Conservation (phyloP, 1,284 basidiomycete species). For the Ceratobasidium papillatum region DNA sequence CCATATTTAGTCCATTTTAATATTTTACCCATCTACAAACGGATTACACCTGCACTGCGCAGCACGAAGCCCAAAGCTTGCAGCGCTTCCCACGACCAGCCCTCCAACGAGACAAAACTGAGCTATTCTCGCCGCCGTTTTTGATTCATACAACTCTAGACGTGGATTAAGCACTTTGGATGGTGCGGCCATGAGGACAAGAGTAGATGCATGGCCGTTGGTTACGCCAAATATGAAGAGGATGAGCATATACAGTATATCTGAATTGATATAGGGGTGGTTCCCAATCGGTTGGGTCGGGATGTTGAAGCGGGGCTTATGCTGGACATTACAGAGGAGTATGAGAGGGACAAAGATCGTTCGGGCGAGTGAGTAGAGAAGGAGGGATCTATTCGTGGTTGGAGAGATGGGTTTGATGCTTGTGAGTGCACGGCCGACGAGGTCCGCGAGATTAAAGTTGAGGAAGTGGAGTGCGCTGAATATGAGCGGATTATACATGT, state of each 20-base stretch:
- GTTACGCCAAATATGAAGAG: constrained; percentile 76
- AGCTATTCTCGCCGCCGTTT: constrained; percentile 81
- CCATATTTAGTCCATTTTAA: not conserved
- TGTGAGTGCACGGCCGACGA: constrained; percentile 77
- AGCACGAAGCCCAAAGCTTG: constrained; percentile 78
- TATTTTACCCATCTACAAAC: constrained; percentile 53
- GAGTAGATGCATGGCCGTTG: constrained; percentile 76
- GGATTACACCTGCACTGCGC: constrained; percentile 75
- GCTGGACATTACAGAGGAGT: constrained; percentile 77
- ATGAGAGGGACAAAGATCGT: constrained; percentile 85
- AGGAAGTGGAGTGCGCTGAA: constrained; percentile 78
- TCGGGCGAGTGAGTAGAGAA: constrained; percentile 70
- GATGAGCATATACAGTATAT: constrained; percentile 76
- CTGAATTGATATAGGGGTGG: constrained; percentile 71
- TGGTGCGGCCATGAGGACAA: constrained; percentile 76
- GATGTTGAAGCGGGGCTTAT: constrained; percentile 24
- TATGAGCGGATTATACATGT: constrained; percentile 64
- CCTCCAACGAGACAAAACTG: constrained; percentile 83
- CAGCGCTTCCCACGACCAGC: constrained; percentile 74
- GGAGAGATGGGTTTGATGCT: constrained; percentile 70
- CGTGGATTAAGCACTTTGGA: constrained; percentile 76
- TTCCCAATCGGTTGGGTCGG: constrained; percentile 25
- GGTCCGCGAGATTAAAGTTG: constrained; percentile 79
- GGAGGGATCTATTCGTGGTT: constrained; percentile 70
- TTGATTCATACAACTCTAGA: constrained; percentile 73